Conservation (phyloP, 2,329 filamentous ascomycete genomes). For the Ceratocystis variospora region DNA sequence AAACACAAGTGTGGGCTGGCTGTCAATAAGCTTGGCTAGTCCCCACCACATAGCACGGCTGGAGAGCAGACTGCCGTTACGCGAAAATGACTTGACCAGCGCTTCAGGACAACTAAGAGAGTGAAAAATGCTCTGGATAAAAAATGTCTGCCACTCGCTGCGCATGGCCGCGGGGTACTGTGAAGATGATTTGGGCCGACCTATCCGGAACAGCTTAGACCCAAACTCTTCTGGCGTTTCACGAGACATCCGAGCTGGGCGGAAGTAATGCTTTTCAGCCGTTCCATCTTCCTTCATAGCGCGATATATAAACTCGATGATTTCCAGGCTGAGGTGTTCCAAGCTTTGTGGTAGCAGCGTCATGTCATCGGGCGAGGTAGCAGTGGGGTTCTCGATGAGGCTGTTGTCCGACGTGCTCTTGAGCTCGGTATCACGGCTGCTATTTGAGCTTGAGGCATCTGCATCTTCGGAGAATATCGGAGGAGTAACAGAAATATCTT, state of each 20-base stretch:
- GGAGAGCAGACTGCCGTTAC: constrained; percentile 39
- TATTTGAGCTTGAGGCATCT: constrained; percentile 15
- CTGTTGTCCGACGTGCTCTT: constrained; percentile 8
- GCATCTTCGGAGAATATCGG: constrained; percentile 15
- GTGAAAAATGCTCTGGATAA: constrained; percentile 51
- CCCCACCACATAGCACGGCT: constrained; percentile 50
- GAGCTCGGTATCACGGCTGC: constrained; percentile 9
- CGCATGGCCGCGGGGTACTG: constrained; percentile 26
- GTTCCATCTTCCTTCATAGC: constrained; percentile 44
- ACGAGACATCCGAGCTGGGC: constrained; percentile 21
- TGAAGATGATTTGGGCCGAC: constrained; percentile 7
- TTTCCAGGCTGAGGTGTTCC: constrained; percentile 37
- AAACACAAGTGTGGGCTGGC: constrained; percentile 44
- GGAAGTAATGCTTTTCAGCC: constrained; percentile 28
- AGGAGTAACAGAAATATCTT: constrained; percentile 10
- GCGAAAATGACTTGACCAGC: constrained; percentile 43
- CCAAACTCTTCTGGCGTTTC: constrained; percentile 9
- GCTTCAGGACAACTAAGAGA: constrained; percentile 45
- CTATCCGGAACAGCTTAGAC: constrained; percentile 12
- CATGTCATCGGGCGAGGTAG: neutral
- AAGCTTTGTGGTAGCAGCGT: constrained; percentile 41
- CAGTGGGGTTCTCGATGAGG: neutral
- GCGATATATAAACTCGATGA: constrained; percentile 48
- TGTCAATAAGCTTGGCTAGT: constrained; percentile 45
- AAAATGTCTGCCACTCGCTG: constrained; percentile 45